Base-by-base conservation (phyloP, 2,329 filamentous ascomycete species). In the Raffaelea albimanens region DNA sequence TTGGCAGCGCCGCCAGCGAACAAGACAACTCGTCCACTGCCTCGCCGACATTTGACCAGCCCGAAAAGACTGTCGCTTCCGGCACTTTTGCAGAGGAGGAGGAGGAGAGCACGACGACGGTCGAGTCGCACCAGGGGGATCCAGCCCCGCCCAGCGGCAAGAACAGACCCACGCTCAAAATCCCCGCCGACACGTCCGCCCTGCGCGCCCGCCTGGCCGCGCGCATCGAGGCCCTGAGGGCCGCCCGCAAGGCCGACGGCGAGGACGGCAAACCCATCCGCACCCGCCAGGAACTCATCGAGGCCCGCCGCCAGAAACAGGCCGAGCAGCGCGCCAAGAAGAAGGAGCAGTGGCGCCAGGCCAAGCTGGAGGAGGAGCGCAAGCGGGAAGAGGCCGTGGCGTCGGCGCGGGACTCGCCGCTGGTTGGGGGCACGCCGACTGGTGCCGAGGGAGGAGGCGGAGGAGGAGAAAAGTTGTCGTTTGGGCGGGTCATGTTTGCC, bases 261-360 rank as follows among this genome's bases (percentile, higher is more conserved):
- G 50, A 47, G 19, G 45, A 50, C 57, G 88, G 88, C 51, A 83
- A 85, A 58, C 83, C 85, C 16, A 87, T 91, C 49, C 82, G 85
- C 53, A 95, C 87, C 51, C 80, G 93, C 52, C 85, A 95, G 66
- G 90, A 97, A 61, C 76, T 98, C 13, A 88, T 98, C 57, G 93
- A 97, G 65, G 79, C 87, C 40, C 80, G 93, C 39, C 80, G 93
- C 53, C 81, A 82, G 61, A 96, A 95, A 68, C 86, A 95, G 62
- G 84, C 87, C 50, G 81, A 89, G 63, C 81, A 88, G 52, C 91
- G 90, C 63, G 82, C 82, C 20, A 85, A 91, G 59, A 97, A 95
- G 71, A 93, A 95, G 66, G 86, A 91, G 59, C 70, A 89, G 50
- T 80, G 90, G 40, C 72, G 78, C 54, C 76, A 86, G 57, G 84